A percentile compares a stretch with the other conserved stretches of the same genome.
phyloP scores from a whole-genome alignment of 331 rosid species.

The Erythrophleum ivorense region DNA sequence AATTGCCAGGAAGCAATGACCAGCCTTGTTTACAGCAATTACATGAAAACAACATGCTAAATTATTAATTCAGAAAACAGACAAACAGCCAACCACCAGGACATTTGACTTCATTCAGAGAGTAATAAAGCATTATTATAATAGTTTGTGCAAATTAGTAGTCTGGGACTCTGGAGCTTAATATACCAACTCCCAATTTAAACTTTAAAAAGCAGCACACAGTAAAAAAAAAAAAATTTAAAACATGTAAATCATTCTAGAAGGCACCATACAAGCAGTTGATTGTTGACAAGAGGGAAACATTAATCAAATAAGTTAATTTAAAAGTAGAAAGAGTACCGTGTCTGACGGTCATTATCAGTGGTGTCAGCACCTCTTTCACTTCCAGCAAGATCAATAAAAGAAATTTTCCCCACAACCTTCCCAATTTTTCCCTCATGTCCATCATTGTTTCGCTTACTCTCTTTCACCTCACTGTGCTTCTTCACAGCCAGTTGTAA shows the following conservation, averaged over 20 bases:
- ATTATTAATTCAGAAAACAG: slow-evolving; percentile 20
- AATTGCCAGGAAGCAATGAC: slow-evolving; percentile 15
- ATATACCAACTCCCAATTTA: not conserved
- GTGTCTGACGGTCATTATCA: slow-evolving; percentile 97
- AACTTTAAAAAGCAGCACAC: not conserved
- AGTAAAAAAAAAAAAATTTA: too few species aligned
- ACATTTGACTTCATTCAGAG: not conserved
- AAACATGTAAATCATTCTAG: not conserved
- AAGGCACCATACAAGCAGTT: slow-evolving; percentile 25
- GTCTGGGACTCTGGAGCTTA: slow-evolving; percentile 4
- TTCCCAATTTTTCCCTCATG: slow-evolving; percentile 84
- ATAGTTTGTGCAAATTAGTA: slow-evolving; percentile 5
- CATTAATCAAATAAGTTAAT: not conserved
- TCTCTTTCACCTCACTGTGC: slow-evolving; percentile 80
- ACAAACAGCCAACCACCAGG: not conserved
- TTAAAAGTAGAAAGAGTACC: slow-evolving; percentile 52
- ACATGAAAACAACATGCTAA: slow-evolving; percentile 13
- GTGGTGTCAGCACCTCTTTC: slow-evolving; percentile 99
- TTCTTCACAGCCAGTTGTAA: slow-evolving; percentile 87
- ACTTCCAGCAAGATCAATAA: slow-evolving; percentile 99
- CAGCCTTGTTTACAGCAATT: slow-evolving; percentile 27
- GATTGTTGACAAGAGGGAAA: not conserved
- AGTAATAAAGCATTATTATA: not conserved
- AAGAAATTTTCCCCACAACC: slow-evolving; percentile 95
- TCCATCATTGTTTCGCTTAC: slow-evolving; percentile 76